Conservation (phyloP, 1,284 basidiomycete species). For the Boletus semigastroideus region DNA sequence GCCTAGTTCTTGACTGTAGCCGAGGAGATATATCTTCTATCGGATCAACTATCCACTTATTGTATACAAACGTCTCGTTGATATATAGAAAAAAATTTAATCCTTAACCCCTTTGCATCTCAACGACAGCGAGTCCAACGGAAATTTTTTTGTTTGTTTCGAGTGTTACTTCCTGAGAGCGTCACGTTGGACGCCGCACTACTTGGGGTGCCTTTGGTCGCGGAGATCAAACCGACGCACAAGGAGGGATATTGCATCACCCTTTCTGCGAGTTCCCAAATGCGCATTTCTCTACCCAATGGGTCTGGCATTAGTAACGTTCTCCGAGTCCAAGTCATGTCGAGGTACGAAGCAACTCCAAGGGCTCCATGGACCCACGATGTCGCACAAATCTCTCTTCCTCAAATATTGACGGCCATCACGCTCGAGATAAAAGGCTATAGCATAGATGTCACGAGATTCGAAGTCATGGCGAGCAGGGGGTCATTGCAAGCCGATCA, state of each 20-base stretch:
- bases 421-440: not conserved
- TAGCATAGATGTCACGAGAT: conserved; percentile 1
- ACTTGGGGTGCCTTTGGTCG: conserved; percentile 13
- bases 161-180: conserved; percentile 10
- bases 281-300: not conserved
- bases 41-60: conserved; percentile 11
- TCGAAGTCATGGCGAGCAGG: conserved; percentile 1
- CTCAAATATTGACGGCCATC: conserved; percentile 2
- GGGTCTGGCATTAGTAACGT: not conserved
- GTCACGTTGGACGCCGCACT: conserved; percentile 3
- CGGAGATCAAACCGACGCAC: conserved; percentile 31
- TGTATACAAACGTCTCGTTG: conserved; percentile 19
- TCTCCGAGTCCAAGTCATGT: conserved; percentile 2
- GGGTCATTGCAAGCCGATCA: not conserved
- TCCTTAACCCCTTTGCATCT: conserved; percentile 9
- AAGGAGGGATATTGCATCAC: conserved; percentile 9
- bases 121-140: conserved; percentile 27
- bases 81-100: conserved; percentile 9
- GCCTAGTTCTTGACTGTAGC: conserved; percentile 27
- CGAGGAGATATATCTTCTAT: conserved; percentile 25
- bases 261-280: conserved; percentile 1
- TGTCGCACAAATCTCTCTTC: conserved; percentile 1
- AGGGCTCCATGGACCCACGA: conserved; percentile 26
- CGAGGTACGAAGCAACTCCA: conserved; percentile 22
- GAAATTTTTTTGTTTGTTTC: conserved; percentile 22